Percentiles rank a stretch among this genome's conserved stretches.
Evolutionary conservation across 495 filamentous ascomycete species (phyloP).

Genomic region (Pyronema omphalodes): DNA sequence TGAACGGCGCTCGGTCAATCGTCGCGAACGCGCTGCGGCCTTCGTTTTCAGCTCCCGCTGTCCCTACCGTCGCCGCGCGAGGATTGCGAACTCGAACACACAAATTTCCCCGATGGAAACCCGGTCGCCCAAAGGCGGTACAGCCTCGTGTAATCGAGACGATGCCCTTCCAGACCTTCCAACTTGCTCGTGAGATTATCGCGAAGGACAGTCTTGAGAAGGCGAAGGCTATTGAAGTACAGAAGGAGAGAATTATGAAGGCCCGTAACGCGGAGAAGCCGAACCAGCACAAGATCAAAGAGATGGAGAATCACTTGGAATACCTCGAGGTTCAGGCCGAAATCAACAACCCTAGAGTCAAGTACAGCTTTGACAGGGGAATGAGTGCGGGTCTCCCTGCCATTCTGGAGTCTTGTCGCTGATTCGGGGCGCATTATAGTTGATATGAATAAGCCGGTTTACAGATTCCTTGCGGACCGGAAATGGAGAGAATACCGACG

Average conservation of each 20-base stretch:
- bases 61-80: constrained; percentile 28
- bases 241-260: constrained; percentile 42
- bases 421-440: constrained; percentile 6
- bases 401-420: not conserved
- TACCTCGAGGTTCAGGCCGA: constrained; percentile 75
- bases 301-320: constrained; percentile 57
- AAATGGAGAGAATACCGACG: constrained; percentile 74
- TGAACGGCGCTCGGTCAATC: constrained; percentile 3
- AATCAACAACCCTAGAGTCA: constrained; percentile 87
- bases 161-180: constrained; percentile 92
- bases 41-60: constrained; percentile 26
- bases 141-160: constrained; percentile 35
- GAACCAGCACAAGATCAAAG: constrained; percentile 31
- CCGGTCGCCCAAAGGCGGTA: constrained; percentile 23
- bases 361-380: constrained; percentile 88
- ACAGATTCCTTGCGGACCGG: constrained; percentile 68
- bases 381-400: constrained; percentile 38
- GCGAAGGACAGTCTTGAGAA: constrained; percentile 68
- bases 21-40: not conserved
- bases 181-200: constrained; percentile 76
- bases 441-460: constrained; percentile 81
- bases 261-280: constrained; percentile 26
- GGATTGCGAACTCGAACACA: constrained; percentile 16
- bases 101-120: not conserved
- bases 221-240: constrained; percentile 40